These are phyloP conservation scores for Termitomyces sp. DNA, from an alignment of 768 basidiomycete species.

Conservation along the genomic window DNA sequence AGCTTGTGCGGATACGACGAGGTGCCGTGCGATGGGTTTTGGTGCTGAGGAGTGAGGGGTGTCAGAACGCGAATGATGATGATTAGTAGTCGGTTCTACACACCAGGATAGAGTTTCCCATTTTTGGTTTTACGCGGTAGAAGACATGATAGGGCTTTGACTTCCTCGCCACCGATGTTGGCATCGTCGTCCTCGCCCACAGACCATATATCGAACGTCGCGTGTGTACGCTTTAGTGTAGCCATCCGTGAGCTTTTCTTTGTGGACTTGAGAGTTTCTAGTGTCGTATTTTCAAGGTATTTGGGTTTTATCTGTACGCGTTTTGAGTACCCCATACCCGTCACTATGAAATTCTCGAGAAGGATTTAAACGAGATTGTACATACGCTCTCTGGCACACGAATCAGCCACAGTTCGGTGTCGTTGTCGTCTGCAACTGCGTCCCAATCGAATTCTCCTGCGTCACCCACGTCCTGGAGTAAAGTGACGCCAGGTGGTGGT, in stretches of 20 bases:
- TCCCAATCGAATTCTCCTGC: slow-evolving; percentile 69
- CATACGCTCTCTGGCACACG: slow-evolving; percentile 67
- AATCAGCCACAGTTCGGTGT: slow-evolving; percentile 70
- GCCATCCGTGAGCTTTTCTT: slow-evolving; percentile 44
- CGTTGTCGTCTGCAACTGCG: slow-evolving; percentile 46
- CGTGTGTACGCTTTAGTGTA: slow-evolving; percentile 47
- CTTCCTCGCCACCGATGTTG: slow-evolving; percentile 57
- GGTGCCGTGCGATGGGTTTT: slow-evolving; percentile 51
- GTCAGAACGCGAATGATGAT: background rate
- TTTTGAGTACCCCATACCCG: no score
- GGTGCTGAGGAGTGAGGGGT: slow-evolving; percentile 40
- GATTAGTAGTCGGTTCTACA: slow-evolving; percentile 1
- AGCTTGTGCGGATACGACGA: slow-evolving; percentile 56
- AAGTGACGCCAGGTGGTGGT: slow-evolving; percentile 51
- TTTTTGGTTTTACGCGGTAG: slow-evolving; percentile 61
- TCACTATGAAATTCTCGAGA: no score
- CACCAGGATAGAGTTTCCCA: slow-evolving; percentile 59
- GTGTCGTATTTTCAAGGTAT: slow-evolving; percentile 49
- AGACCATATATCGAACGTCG: slow-evolving; percentile 65
- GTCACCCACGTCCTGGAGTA: slow-evolving; percentile 46
- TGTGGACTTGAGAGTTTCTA: slow-evolving; percentile 39
- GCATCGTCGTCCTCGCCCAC: slow-evolving; percentile 40
- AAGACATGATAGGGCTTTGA: slow-evolving; percentile 57
- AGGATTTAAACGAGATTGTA: background rate
- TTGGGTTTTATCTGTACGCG: slow-evolving; percentile 58